Percentiles rank a stretch among this genome's conserved stretches.
phyloP scores from a whole-genome alignment of 805 yeast species.

The Deakozyma indianensis region DNA sequence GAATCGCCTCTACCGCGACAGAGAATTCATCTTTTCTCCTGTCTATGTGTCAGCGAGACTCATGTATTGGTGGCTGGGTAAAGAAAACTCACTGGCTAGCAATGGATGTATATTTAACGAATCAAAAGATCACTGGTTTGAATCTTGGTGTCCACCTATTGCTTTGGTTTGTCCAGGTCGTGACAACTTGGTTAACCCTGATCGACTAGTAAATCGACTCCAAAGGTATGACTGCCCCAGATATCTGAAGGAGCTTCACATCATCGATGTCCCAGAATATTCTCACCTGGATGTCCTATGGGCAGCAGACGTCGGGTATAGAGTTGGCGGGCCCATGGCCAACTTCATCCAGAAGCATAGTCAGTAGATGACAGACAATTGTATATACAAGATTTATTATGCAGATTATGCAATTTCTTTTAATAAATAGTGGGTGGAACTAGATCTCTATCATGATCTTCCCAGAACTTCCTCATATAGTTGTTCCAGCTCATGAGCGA shows the following conservation, averaged over 20 bases:
- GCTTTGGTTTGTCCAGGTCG: constrained; percentile 54
- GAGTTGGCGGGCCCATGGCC: constrained; percentile 38
- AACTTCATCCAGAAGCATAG: constrained; percentile 11
- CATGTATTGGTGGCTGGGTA: constrained; percentile 87
- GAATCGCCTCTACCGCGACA: constrained; percentile 48
- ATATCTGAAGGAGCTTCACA: constrained; percentile 11
- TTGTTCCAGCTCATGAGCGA: background rate
- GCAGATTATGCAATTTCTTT: too few relatives aligned
- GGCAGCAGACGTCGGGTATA: constrained; percentile 65
- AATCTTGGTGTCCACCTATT: constrained; percentile 38
- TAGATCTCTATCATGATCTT: background rate
- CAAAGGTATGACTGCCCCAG: constrained; percentile 33
- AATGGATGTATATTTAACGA: constrained; percentile 39
- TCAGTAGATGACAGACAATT: background rate
- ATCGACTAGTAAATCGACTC: constrained; percentile 50
- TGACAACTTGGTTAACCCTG: constrained; percentile 71
- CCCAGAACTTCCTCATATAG: background rate
- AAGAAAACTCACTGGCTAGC: constrained; percentile 32
- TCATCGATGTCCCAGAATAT: constrained; percentile 41
- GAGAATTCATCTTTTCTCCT: constrained; percentile 78
- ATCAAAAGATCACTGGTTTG: constrained; percentile 28
- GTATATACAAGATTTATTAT: background rate
- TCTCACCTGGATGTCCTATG: constrained; percentile 86
- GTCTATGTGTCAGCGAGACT: constrained; percentile 64
- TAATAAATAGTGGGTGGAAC: too few relatives aligned